Conservation (phyloP, 169 alveolate genomes). For the Eimeria necatrix region DNA sequence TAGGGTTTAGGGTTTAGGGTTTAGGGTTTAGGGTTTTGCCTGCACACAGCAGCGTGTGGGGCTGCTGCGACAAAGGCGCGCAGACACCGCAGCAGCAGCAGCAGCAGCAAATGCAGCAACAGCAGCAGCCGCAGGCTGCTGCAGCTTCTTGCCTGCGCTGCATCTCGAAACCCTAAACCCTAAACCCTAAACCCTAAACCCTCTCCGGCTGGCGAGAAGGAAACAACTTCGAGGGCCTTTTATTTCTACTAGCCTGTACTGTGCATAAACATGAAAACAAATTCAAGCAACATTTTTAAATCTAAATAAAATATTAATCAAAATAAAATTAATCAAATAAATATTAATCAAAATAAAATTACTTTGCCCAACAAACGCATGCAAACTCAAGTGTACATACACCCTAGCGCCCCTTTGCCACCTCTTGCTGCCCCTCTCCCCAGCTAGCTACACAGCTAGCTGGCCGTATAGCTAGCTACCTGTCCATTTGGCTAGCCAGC, state of each 20-base stretch:
- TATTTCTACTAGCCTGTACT: neutral
- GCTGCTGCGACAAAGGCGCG: neutral
- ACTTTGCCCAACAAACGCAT: neutral
- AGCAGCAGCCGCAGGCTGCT: too few relatives aligned
- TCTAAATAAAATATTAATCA: too few relatives aligned
- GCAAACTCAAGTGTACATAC: neutral
- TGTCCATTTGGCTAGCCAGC: too few relatives aligned
- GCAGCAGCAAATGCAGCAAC: conserved; percentile 36
- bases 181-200: conserved; percentile 31
- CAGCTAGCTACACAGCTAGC: too few relatives aligned
- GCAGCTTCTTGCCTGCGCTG: conserved; percentile 3
- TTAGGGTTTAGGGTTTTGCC: neutral
- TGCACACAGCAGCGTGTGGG: neutral
- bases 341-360: too few relatives aligned
- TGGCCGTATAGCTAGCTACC: too few relatives aligned
- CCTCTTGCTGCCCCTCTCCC: too few relatives aligned
- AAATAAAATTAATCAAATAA: too few relatives aligned
- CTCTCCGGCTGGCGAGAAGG: neutral
- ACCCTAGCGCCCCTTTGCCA: too few relatives aligned
- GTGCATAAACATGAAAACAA: neutral
- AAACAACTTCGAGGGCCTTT: neutral
- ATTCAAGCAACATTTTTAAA: too few relatives aligned
- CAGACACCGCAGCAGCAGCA: conserved; percentile 28
- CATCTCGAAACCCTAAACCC: conserved; percentile 10
- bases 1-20: conserved; percentile 20